Percentiles rank a stretch among this genome's conserved stretches.
Conservation (phyloP, 192 early-diverging fungal species). For the Mycoemilia scoparia region DNA sequence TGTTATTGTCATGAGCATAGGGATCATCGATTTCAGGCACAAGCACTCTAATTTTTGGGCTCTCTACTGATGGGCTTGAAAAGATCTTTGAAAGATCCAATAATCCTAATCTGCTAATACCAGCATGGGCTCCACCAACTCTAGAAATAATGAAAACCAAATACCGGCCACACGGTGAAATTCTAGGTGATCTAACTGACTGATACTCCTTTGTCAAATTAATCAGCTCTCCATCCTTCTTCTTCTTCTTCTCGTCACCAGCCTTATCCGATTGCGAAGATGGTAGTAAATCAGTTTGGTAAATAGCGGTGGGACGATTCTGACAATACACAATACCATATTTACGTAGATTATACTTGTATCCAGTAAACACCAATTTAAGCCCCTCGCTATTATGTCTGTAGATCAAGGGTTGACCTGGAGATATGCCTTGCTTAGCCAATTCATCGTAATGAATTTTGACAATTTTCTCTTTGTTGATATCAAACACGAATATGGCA, state of each 20-base stretch:
- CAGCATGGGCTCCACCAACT: conserved; percentile 48
- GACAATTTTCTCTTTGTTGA: conserved; percentile 14
- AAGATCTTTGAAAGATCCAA: conserved; percentile 10
- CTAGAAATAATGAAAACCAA: conserved; percentile 43
- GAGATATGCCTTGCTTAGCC: conserved; percentile 10
- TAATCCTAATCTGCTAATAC: conserved; percentile 31
- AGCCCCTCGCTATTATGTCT: conserved; percentile 13
- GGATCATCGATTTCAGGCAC: conserved; percentile 11
- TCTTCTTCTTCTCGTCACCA: no score
- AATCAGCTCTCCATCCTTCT: conserved; percentile 22
- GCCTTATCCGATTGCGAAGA: no score
- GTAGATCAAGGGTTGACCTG: conserved; percentile 30
- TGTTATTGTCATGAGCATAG: conserved; percentile 6
- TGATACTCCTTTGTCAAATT: conserved; percentile 4
- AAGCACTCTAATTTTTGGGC: background rate
- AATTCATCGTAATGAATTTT: conserved; percentile 9
- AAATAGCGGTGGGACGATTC: conserved; percentile 43
- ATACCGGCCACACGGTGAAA: conserved; percentile 29
- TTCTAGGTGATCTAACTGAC: conserved; percentile 40
- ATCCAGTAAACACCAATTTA: conserved; percentile 45
- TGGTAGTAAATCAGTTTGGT: conserved; percentile 26
- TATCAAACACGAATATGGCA: conserved; percentile 31
- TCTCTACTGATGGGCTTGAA: conserved; percentile 8
- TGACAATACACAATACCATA: conserved; percentile 46
- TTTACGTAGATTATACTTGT: conserved; percentile 33